These are phyloP conservation scores for Hypoxylon perforatum DNA, from an alignment of 495 filamentous ascomycete species.

Conservation along the genomic window DNA sequence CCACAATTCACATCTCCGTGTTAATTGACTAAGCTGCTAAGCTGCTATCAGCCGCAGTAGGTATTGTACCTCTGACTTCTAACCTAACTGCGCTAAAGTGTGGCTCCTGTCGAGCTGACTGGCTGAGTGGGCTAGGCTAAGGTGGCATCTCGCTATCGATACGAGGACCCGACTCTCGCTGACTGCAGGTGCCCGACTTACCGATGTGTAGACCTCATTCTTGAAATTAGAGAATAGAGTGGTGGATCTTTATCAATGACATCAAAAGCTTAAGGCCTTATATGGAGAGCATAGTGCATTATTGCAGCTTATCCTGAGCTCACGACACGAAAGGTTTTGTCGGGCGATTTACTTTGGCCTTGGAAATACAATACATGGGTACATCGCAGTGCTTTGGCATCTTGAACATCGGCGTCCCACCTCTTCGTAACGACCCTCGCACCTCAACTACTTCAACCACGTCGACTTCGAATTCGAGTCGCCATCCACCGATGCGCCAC, in stretches of 20 bases:
- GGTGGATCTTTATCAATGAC: no score
- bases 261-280: no score
- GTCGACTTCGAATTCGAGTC: neutral
- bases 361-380: neutral
- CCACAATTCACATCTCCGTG: no score
- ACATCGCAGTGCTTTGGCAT: neutral
- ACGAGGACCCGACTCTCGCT: constrained; percentile 9
- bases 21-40: no score
- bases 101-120: constrained; percentile 2
- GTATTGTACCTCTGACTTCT: no score
- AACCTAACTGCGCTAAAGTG: neutral
- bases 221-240: neutral
- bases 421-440: constrained; percentile 1
- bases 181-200: neutral
- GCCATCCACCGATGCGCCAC: constrained; percentile 34
- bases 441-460: constrained; percentile 4
- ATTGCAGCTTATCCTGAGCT: no score
- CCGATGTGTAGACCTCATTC: constrained; percentile 19
- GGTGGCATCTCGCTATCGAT: constrained; percentile 14
- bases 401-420: neutral
- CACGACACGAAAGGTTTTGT: no score
- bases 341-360: no score
- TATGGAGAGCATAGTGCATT: no score
- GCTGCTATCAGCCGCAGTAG: no score
- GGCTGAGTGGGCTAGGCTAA: neutral